These are phyloP conservation scores for Eimeria maxima DNA, from an alignment of 169 alveolate genomes.

Conservation along the genomic window DNA sequence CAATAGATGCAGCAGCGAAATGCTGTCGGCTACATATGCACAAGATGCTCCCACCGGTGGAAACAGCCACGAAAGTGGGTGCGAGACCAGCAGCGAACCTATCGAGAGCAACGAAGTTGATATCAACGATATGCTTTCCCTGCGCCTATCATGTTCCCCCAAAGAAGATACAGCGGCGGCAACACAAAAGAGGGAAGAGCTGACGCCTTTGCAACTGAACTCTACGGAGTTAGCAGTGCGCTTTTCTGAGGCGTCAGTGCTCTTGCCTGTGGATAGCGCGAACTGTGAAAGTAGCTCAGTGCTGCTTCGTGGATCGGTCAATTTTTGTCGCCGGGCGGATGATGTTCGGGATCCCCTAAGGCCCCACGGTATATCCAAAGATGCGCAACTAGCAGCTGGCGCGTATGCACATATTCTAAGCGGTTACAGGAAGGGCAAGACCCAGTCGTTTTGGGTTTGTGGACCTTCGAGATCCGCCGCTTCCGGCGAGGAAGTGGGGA, in stretches of 20 bases:
- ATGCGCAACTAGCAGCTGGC: background rate
- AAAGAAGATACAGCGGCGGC: background rate
- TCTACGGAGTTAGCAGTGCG: background rate
- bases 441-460: background rate
- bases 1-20: constrained; percentile 21
- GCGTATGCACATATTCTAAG: background rate
- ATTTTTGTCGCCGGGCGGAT: constrained; percentile 36
- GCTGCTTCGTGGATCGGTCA: constrained; percentile 57
- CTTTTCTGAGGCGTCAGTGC: constrained; percentile 46
- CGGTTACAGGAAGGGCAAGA: background rate
- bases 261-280: constrained; percentile 55
- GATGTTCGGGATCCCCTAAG: constrained; percentile 26
- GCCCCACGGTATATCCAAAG: background rate
- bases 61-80: background rate
- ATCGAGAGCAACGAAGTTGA: too few relatives aligned
- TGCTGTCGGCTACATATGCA: background rate
- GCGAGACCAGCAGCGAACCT: constrained; percentile 14
- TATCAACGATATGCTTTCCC: background rate
- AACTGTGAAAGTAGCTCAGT: constrained; percentile 30
- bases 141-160: background rate
- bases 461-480: background rate
- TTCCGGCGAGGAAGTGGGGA: background rate
- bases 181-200: background rate
- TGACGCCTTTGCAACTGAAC: constrained; percentile 18
- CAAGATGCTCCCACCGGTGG: background rate